phyloP scores from a whole-genome alignment of 2,329 filamentous ascomycete species.

The Penicillium sp. region DNA sequence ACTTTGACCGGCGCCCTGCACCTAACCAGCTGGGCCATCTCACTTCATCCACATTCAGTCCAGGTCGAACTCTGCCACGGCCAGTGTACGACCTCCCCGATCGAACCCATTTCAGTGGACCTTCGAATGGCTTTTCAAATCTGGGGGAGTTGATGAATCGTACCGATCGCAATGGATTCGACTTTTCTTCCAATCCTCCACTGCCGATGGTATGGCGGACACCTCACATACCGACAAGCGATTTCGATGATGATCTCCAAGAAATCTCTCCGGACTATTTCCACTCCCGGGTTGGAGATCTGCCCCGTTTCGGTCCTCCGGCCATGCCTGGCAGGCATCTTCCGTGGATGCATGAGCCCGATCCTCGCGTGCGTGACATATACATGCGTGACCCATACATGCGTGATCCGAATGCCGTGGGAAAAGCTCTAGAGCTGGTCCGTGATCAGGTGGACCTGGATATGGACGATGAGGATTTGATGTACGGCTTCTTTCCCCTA shows the following conservation, averaged over 20 bases:
- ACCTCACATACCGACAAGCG: background rate
- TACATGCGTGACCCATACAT: background rate
- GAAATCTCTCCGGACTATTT: slow-evolving; percentile 30
- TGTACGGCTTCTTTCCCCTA: background rate
- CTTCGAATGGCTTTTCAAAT: background rate
- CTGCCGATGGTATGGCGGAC: background rate
- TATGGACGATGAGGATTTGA: slow-evolving; percentile 10
- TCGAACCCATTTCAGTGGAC: background rate
- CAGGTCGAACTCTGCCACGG: background rate
- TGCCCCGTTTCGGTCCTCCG: background rate
- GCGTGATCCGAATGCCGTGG: background rate
- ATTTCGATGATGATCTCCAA: slow-evolving; percentile 31
- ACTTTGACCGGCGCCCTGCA: background rate
- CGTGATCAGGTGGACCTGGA: slow-evolving; percentile 8
- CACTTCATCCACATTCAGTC: background rate
- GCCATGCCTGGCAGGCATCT: background rate
- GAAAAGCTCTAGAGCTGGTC: slow-evolving; percentile 9
- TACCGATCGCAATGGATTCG: background rate
- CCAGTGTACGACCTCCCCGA: slow-evolving; percentile 8
- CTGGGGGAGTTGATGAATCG: background rate
- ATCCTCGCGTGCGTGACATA: background rate
- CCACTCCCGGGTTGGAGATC: slow-evolving; percentile 2
- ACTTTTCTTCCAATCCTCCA: background rate
- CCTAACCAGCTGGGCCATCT: background rate
- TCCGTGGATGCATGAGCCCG: slow-evolving; percentile 9